These are phyloP conservation scores for Lycium barbarum DNA, from an alignment of 257 asterid species.

Conservation along the genomic window DNA sequence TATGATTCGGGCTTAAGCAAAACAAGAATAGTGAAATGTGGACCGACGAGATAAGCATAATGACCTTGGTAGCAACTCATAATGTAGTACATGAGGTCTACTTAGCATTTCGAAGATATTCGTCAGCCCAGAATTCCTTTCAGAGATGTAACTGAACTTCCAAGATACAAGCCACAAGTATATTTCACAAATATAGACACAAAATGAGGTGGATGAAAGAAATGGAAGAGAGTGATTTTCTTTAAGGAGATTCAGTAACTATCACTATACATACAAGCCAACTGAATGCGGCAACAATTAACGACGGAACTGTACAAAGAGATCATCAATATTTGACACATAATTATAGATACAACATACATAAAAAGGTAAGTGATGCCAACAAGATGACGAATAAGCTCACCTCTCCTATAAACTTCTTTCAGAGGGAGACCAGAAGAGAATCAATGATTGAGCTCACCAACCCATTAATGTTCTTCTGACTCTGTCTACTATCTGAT, in stretches of 20 bases:
- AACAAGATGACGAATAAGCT: slow-evolving; percentile 1
- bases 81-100: neutral
- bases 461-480: slow-evolving; percentile 87
- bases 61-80: neutral
- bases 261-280: neutral
- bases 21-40: neutral
- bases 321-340: neutral
- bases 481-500: slow-evolving; percentile 76
- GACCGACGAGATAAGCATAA: neutral
- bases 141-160: neutral
- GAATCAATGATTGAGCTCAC: slow-evolving; percentile 49
- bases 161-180: neutral
- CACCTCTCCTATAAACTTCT: neutral
- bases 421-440: neutral
- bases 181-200: neutral
- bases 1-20: slow-evolving; percentile 10
- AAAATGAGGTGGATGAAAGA: neutral
- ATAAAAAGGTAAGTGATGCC: neutral
- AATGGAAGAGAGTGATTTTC: neutral
- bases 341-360: neutral
- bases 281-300: neutral
- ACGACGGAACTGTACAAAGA: neutral
- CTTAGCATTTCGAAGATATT: too few relatives aligned
- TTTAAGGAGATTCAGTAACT: neutral
- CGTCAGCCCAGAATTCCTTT: too few relatives aligned